Base-by-base conservation (phyloP, 1,284 basidiomycete species). In the Trametes sp. region DNA sequence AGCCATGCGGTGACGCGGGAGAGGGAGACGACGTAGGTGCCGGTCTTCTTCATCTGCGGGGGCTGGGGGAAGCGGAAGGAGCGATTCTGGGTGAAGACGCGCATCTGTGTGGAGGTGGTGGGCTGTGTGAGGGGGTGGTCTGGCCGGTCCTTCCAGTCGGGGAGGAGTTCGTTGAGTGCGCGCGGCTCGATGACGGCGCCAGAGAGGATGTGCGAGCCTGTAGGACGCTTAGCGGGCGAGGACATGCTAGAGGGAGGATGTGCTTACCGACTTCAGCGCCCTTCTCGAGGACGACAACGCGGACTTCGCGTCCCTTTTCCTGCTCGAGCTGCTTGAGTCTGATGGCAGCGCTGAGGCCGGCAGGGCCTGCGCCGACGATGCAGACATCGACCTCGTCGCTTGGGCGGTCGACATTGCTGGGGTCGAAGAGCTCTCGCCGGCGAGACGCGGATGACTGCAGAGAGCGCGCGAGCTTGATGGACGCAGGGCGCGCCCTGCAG, bases 281-380 rank as follows among this genome's bases (percentile, higher is more conserved):
- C 79, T 99, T 99, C 80, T 99, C 98, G 13, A 99, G 83, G 0
- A 99, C 91, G 44, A 99, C 93, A 14, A 99, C 96, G 29, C 97
- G 85, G 33, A 98, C 83, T 65, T 96, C 92, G 64, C 87, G 87
- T 1, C 88, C 89, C 53, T 84, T 86, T 74, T 95, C 89, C 67
- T 87, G 81, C 72, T 96, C 95, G 46, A 98, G 87, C 79, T 99
- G 96, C 81, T 98, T 98, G 61, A 99, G 82, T 35, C 94, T 86
- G 71, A 99, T 99, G 4, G 97, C 98, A n/a, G 97, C 96, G 71
- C 90, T 92, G 62, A 99, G 85, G 35, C 98, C 97, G 0, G 97
- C 96, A 2, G 97, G 97, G 1, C 97, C 98, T 16, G 87, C 96
- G 26, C 97, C 97, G 66, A 98, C 96, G 72, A 99, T 98, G 76